Base-by-base conservation (phyloP, 2,329 filamentous ascomycete genomes). In the Rhynchosporium secalis region DNA sequence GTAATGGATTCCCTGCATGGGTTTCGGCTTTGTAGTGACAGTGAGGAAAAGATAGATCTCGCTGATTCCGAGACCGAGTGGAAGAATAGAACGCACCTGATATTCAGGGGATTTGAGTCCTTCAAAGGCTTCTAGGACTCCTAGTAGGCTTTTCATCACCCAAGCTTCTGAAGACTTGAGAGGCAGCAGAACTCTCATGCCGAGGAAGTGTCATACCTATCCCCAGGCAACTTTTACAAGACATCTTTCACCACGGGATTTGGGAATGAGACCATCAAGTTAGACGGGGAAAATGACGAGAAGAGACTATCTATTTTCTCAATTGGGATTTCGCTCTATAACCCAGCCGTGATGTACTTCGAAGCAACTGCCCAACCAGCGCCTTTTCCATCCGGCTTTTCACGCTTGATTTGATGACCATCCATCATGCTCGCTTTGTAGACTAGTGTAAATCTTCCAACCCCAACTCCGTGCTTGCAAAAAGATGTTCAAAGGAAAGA, bases 251-350 rank as follows among this genome's bases (percentile, higher is more conserved):
- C 20, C 20, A 20, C 4, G 10, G 41, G 10, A 29, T 28, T 56
- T n/a, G n/a, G 6, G 4, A 31, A 31, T 12, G 29, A 45, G n/a
- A 59, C 45, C 5, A 36, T 36, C 33, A 10, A 36, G 9, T 36
- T 36, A 26, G 15, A 46, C 13, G n/a, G 40, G 40, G 4, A 43
- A n/a, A 43, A 31, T 31, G 36, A 41, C 28, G 36, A 41, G 51
- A 54, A 41, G 51, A 54, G 20, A 54, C 8, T 54, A 10, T 41
- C 15, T 9, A 26, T 13, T 56, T 38, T 48, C n/a, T 41, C 28
- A 58, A 33, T 54, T 62, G 55, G 49, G 52, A 57, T 48, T 38
- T 43, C 31, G 8, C 20, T 58, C 58, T 62, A 29, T 62, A 48
- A 62, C 38, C 26, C 28, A 28, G 54, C 40, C 40, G 13, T 0